Conservation (phyloP, 805 yeast species). For the Candida silvatica region DNA sequence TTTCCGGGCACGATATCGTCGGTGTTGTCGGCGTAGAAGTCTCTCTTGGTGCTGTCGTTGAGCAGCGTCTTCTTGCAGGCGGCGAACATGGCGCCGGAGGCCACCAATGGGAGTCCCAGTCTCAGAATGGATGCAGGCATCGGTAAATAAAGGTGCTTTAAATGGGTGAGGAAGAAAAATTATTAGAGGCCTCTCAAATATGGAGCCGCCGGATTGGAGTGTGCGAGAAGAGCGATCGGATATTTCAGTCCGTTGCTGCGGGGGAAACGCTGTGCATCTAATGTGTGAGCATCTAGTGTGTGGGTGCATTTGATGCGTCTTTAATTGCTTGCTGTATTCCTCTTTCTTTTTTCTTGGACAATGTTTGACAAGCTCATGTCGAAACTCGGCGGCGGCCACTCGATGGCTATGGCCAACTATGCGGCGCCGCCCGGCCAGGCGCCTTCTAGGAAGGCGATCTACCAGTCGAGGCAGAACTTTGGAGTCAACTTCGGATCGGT, state of each 20-base stretch:
- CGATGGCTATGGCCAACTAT: constrained; percentile 4
- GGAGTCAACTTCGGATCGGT: constrained; percentile 85
- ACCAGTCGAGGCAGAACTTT: constrained; percentile 51
- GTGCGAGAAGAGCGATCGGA: too few relatives aligned
- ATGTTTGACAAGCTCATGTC: constrained; percentile 2
- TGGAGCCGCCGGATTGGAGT: too few relatives aligned
- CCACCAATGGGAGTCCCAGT: constrained; percentile 5
- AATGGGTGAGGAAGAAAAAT: background rate
- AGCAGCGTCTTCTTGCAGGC: constrained; percentile 4
- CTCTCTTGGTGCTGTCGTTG: constrained; percentile 18
- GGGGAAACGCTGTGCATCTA: too few relatives aligned
- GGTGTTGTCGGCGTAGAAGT: constrained; percentile 16
- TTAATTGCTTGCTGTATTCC: too few relatives aligned
- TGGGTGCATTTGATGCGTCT: too few relatives aligned
- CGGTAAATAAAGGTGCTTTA: too few relatives aligned
- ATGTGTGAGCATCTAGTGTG: too few relatives aligned
- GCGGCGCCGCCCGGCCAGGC: constrained; percentile 26
- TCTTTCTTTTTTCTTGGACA: background rate
- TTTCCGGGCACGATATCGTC: constrained; percentile 14
- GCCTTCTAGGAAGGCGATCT: constrained; percentile 40
- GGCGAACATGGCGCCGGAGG: constrained; percentile 1
- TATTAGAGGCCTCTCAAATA: too few relatives aligned
- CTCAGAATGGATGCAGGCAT: too few relatives aligned
- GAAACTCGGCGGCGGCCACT: background rate
- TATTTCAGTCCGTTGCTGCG: too few relatives aligned